phyloP scores from a whole-genome alignment of 805 yeast species.

The Kluyveromyces dobzhanskii region DNA sequence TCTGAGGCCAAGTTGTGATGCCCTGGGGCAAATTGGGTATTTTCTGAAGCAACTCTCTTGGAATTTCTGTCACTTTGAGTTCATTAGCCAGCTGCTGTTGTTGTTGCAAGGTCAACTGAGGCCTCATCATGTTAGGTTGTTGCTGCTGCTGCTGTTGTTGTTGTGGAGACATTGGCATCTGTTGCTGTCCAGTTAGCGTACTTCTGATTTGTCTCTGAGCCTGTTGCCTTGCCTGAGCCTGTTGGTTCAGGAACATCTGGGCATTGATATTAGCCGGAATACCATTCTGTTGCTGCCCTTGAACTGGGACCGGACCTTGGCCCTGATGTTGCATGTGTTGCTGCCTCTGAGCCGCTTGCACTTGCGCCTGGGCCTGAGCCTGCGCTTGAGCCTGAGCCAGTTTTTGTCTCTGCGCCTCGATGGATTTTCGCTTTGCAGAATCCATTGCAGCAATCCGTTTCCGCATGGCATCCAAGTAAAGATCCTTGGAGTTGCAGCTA shows the following conservation, averaged over 20 bases:
- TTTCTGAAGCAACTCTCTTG: constrained; percentile 52
- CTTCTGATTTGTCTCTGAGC: constrained; percentile 38
- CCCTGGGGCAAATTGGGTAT: constrained; percentile 74
- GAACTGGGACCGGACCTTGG: constrained; percentile 9
- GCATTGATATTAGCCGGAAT: constrained; percentile 25
- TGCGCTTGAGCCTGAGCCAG: constrained; percentile 18
- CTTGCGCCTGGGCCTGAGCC: constrained; percentile 20
- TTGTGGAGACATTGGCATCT: constrained; percentile 20
- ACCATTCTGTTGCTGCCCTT: constrained; percentile 2
- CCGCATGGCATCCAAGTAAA: constrained; percentile 44
- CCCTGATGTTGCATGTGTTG: constrained; percentile 18
- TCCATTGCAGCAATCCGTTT: constrained; percentile 37
- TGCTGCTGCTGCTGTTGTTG: constrained; percentile 17
- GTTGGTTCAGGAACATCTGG: constrained; percentile 37
- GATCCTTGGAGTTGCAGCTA: constrained; percentile 48
- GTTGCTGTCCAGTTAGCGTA: constrained; percentile 12
- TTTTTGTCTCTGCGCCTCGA: constrained; percentile 8
- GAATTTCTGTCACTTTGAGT: constrained; percentile 63
- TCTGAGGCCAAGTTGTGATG: constrained; percentile 73
- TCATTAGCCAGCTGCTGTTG: constrained; percentile 36
- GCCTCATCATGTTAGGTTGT: constrained; percentile 9
- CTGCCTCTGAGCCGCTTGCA: constrained; percentile 22
- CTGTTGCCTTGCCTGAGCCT: constrained; percentile 45
- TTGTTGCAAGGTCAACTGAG: constrained; percentile 21
- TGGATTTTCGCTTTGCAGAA: constrained; percentile 26